These are phyloP conservation scores for Tolypocladium album DNA, from an alignment of 2,329 filamentous ascomycete species.

Conservation along the genomic window DNA sequence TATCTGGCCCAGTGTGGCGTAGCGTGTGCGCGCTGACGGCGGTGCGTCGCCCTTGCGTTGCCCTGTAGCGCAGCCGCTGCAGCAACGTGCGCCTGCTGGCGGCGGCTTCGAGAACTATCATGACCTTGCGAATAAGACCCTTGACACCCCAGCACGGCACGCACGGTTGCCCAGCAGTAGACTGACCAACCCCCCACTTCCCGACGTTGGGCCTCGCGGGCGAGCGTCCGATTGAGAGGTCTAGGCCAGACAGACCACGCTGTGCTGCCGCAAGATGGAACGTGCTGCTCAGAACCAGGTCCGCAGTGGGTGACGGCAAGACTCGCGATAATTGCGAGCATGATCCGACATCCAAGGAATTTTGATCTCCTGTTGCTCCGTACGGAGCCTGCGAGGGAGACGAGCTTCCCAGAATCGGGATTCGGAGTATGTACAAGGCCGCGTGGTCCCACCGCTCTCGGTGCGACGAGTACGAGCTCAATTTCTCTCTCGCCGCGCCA, in stretches of 20 bases:
- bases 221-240: background rate
- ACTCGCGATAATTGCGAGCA: background rate
- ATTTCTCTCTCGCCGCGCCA: background rate
- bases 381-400: background rate
- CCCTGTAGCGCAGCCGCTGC: background rate
- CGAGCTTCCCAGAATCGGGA: background rate
- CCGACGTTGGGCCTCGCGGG: background rate
- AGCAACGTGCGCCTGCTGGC: background rate
- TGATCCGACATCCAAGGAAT: background rate
- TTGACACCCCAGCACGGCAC: background rate
- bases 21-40: background rate
- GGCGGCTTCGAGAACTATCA: background rate
- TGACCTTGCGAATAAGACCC: background rate
- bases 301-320: background rate
- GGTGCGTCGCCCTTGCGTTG: background rate
- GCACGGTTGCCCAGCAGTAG: background rate
- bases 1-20: background rate
- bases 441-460: background rate
- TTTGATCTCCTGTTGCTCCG: background rate
- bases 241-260: background rate
- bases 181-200: slow-evolving; percentile 1
- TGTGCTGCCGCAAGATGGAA: background rate
- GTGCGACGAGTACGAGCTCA: background rate
- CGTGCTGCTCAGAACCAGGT: background rate
- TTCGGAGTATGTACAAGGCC: background rate